phyloP scores from a whole-genome alignment of 768 basidiomycete species.

The Kwoniella sp. region DNA sequence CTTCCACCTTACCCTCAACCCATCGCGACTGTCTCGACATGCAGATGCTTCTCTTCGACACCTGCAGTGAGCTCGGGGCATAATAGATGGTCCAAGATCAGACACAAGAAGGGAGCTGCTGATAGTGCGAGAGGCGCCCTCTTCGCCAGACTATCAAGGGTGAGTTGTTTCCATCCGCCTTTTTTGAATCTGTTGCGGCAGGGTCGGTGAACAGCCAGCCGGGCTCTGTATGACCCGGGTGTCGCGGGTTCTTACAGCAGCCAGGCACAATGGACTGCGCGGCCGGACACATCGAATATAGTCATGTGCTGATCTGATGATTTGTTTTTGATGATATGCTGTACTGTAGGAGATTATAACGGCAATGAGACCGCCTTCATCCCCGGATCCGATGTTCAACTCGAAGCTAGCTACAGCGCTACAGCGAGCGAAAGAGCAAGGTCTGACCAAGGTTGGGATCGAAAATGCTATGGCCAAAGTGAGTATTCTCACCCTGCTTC shows the following conservation, averaged over 20 bases:
- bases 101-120: constrained; percentile 52
- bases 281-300: too few species aligned
- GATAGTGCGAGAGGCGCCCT: constrained; percentile 43
- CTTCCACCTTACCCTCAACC: not conserved
- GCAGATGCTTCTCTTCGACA: constrained; percentile 13
- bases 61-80: constrained; percentile 32
- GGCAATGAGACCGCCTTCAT: constrained; percentile 44
- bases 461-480: constrained; percentile 47
- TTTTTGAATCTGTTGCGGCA: too few species aligned
- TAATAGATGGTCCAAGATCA: constrained; percentile 54
- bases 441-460: constrained; percentile 44
- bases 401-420: constrained; percentile 43
- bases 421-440: constrained; percentile 45
- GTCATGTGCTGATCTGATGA: not conserved
- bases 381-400: constrained; percentile 41
- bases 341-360: constrained; percentile 44
- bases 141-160: constrained; percentile 43
- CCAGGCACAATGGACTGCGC: too few species aligned
- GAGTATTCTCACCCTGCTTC: not conserved
- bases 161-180: too few species aligned
- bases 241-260: too few species aligned
- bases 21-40: not conserved
- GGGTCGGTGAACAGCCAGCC: too few species aligned
- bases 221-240: too few species aligned
- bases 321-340: too few species aligned